Conservation (phyloP, 1,284 basidiomycete species). For the Tylopilus sp. region DNA sequence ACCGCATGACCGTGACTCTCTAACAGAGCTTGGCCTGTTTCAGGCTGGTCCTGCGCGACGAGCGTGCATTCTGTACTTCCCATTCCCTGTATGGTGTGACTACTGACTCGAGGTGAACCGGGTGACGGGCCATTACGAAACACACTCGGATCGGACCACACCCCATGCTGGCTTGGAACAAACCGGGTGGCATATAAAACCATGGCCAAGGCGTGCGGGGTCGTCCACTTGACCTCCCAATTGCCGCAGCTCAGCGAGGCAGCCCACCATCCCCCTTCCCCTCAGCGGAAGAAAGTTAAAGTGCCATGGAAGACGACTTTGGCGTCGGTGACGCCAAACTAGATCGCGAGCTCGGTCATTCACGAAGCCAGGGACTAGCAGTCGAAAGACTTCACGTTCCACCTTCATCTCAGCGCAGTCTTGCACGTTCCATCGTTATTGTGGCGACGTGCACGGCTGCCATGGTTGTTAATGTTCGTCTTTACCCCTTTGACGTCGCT, state of each 20-base stretch:
- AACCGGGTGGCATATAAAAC: constrained; percentile 25
- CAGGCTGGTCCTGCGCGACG: constrained; percentile 13
- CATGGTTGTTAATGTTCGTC: constrained; percentile 53
- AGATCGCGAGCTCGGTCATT: constrained; percentile 16
- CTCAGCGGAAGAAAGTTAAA: not conserved
- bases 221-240: not conserved
- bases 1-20: not conserved
- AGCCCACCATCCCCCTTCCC: not conserved
- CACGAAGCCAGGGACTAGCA: constrained; percentile 8
- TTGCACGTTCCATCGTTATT: constrained; percentile 37
- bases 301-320: constrained; percentile 9
- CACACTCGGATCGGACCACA: constrained; percentile 5
- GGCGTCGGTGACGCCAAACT: constrained; percentile 10
- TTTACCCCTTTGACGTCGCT: not conserved
- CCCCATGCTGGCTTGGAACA: not conserved
- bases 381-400: constrained; percentile 10
- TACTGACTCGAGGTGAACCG: not conserved
- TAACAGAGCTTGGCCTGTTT: not conserved
- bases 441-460: constrained; percentile 49
- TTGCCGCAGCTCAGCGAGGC: constrained; percentile 1
- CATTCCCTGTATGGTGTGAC: not conserved
- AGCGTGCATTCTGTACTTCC: not conserved
- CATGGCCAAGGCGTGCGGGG: not conserved
- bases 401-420: constrained; percentile 18
- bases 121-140: not conserved